These are phyloP conservation scores for Cetraspora pellucida DNA, from an alignment of 192 early-diverging fungal species.

Conservation along the genomic window DNA sequence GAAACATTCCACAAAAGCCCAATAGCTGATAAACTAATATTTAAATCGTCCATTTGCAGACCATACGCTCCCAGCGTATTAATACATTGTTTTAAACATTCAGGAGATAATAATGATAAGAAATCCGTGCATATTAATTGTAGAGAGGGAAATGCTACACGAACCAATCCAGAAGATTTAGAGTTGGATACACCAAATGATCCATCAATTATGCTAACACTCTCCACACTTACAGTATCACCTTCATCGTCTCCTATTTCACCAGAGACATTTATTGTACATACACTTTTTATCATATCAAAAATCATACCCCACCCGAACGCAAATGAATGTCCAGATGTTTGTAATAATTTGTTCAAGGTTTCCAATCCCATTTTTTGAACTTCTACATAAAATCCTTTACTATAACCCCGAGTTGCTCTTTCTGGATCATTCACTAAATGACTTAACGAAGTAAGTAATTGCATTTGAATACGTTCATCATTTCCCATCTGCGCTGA, in stretches of 20 bases:
- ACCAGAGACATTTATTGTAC: constrained; percentile 26
- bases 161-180: constrained; percentile 55
- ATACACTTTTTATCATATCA: constrained; percentile 75
- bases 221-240: not conserved
- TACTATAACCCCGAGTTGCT: constrained; percentile 36
- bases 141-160: constrained; percentile 87
- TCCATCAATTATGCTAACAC: not conserved
- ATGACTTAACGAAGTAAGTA: constrained; percentile 63
- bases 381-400: constrained; percentile 66
- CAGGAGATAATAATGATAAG: constrained; percentile 74
- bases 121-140: constrained; percentile 97
- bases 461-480: constrained; percentile 67
- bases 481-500: constrained; percentile 61
- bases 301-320: constrained; percentile 88
- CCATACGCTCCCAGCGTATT: constrained; percentile 81
- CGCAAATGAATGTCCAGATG: constrained; percentile 83
- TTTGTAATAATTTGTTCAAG: constrained; percentile 87
- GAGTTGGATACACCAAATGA: constrained; percentile 32
- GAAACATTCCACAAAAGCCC: constrained; percentile 92
- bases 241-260: constrained; percentile 28
- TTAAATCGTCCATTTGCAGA: constrained; percentile 83
- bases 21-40: constrained; percentile 91
- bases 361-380: constrained; percentile 86
- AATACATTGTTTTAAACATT: constrained; percentile 78
- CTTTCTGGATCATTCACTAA: constrained; percentile 51